Evolutionary conservation across 768 basidiomycete species (phyloP).

Genomic region (Lactarius hatsudake): DNA sequence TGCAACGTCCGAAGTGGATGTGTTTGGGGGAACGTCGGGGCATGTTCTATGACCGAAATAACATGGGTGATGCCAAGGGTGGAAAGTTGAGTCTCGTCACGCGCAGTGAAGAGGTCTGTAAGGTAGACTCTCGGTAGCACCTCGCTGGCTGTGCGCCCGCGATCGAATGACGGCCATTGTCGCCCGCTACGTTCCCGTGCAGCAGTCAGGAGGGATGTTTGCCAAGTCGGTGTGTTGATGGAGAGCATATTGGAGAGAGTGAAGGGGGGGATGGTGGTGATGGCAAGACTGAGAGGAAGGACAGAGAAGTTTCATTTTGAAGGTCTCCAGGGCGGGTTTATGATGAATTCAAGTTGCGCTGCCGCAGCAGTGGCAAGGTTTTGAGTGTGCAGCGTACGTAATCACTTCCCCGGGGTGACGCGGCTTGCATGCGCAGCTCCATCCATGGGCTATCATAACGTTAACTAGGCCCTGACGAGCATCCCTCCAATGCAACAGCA

Average conservation of each 20-base stretch:
- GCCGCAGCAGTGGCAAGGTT: not conserved
- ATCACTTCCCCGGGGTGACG: not conserved
- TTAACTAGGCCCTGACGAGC: not conserved
- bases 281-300: not conserved
- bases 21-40: conserved; percentile 34
- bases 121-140: conserved; percentile 57
- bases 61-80: conserved; percentile 76
- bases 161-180: not conserved
- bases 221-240: conserved; percentile 14
- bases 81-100: conserved; percentile 43
- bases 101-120: conserved; percentile 57
- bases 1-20: conserved; percentile 46
- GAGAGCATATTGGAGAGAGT: conserved; percentile 15
- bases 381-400: conserved; percentile 8
- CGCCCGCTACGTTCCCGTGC: conserved; percentile 9
- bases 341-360: not conserved
- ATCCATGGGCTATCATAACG: not conserved
- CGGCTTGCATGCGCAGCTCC: not conserved
- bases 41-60: conserved; percentile 57
- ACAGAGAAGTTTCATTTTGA: not conserved
- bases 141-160: conserved; percentile 26
- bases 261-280: not conserved
- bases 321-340: not conserved
- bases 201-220: conserved; percentile 14
- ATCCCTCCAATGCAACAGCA: conserved; percentile 3